phyloP scores from a whole-genome alignment of 2,329 filamentous ascomycete species.

The Aspergillus brasiliensis region DNA sequence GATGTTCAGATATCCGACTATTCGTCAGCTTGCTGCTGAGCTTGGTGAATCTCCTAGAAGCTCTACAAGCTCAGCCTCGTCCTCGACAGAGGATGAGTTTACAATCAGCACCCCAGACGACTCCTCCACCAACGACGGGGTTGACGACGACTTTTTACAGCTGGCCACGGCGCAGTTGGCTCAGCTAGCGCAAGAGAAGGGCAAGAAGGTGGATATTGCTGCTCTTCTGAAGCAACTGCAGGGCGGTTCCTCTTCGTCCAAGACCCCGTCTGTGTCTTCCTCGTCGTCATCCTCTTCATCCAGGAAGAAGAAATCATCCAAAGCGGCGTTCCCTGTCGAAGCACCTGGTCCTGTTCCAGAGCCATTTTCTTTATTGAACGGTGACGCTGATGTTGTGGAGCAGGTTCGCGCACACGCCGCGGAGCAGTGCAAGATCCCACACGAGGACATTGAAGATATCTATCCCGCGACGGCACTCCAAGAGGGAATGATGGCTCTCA shows the following conservation, averaged over 20 bases:
- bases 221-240: neutral
- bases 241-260: neutral
- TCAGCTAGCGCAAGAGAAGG: neutral
- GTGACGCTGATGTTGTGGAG: neutral
- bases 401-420: neutral
- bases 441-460: constrained; percentile 10
- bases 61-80: neutral
- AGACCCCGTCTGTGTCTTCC: neutral
- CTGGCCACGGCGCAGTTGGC: neutral
- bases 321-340: too few species aligned
- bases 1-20: neutral
- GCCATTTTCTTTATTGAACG: neutral
- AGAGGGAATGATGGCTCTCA: constrained; percentile 5
- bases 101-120: neutral
- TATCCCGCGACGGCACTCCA: constrained; percentile 15
- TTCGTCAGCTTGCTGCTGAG: neutral
- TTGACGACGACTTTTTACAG: neutral
- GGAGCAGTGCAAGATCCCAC: neutral
- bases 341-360: neutral
- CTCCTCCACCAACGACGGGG: neutral
- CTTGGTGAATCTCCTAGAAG: neutral
- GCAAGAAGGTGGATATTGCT: neutral
- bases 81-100: neutral
- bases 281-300: neutral
- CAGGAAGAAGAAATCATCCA: too few species aligned